phyloP scores from a whole-genome alignment of 176 grass and related monocot genomes.

The Triticum monococcum region DNA sequence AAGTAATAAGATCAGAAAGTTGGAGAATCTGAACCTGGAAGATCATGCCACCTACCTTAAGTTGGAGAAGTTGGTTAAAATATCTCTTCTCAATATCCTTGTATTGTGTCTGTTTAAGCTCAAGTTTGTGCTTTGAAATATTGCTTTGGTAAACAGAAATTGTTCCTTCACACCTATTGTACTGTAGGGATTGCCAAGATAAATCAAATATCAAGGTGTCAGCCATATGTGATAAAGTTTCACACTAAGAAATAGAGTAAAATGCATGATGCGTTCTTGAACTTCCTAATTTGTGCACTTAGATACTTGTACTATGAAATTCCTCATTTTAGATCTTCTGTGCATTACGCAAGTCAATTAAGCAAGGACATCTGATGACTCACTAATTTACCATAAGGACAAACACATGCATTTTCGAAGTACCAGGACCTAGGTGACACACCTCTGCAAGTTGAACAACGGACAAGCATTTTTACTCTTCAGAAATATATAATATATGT shows the following conservation, averaged over 20 bases:
- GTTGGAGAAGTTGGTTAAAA: conserved; percentile 90
- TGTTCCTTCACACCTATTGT: conserved; percentile 85
- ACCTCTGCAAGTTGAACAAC: background rate
- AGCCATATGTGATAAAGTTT: background rate
- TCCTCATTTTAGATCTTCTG: background rate
- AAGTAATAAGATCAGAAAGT: conserved; percentile 30
- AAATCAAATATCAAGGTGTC: conserved; percentile 25
- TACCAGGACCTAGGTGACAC: background rate
- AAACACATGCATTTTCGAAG: background rate
- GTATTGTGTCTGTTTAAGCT: conserved; percentile 92
- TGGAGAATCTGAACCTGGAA: conserved; percentile 24
- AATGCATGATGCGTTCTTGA: background rate
- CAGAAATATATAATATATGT: background rate
- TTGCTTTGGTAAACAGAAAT: conserved; percentile 88
- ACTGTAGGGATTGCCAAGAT: conserved; percentile 43
- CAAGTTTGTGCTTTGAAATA: conserved; percentile 82
- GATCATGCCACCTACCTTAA: conserved; percentile 65
- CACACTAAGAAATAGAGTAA: background rate
- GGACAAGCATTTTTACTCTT: background rate
- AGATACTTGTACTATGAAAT: background rate
- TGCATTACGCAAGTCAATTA: background rate
- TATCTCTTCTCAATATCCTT: conserved; percentile 90
- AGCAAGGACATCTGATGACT: background rate
- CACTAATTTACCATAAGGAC: background rate
- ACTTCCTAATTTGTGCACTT: background rate